Evolutionary conservation across 2,329 filamentous ascomycete species (phyloP).

Genomic region (Trichoderma gracile): DNA sequence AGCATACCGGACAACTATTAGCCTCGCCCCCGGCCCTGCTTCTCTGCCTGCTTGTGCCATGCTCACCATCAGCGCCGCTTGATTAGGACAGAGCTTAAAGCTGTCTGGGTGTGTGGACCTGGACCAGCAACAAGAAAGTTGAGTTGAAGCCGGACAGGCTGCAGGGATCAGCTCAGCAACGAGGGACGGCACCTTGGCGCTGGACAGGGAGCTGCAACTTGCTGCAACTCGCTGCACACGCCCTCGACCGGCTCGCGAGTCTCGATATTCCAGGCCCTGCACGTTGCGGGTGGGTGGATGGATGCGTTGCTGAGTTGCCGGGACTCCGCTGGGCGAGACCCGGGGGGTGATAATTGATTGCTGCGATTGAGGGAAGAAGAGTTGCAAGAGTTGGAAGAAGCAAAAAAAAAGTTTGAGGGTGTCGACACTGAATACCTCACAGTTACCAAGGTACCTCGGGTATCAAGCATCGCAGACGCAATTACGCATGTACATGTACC

Average conservation of each 20-base stretch:
- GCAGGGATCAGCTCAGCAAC: conserved; percentile 7
- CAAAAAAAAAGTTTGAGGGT: not conserved
- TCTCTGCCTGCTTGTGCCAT: not conserved
- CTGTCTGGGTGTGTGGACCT: conserved; percentile 9
- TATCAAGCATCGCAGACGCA: not conserved
- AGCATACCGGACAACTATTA: conserved; percentile 15
- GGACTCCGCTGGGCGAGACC: conserved; percentile 3
- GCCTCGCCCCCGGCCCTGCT: not conserved
- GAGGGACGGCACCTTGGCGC: conserved; percentile 9
- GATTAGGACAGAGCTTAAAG: conserved; percentile 15
- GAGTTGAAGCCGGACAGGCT: not conserved
- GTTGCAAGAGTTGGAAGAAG: not conserved
- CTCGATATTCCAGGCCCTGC: conserved; percentile 11
- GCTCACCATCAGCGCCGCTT: not conserved
- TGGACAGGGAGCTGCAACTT: not conserved
- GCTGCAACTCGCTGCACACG: not conserved
- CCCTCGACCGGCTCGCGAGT: conserved; percentile 5
- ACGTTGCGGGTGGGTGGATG: not conserved
- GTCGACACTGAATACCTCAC: not conserved
- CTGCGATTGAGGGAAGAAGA: not conserved
- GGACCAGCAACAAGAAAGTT: conserved; percentile 1
- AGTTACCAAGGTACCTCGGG: too few species aligned
- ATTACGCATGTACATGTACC: not conserved
- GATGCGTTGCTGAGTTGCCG: not conserved
- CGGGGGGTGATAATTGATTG: not conserved